phyloP scores from a whole-genome alignment of 2,329 filamentous ascomycete genomes.

The Colletotrichum sp. region DNA sequence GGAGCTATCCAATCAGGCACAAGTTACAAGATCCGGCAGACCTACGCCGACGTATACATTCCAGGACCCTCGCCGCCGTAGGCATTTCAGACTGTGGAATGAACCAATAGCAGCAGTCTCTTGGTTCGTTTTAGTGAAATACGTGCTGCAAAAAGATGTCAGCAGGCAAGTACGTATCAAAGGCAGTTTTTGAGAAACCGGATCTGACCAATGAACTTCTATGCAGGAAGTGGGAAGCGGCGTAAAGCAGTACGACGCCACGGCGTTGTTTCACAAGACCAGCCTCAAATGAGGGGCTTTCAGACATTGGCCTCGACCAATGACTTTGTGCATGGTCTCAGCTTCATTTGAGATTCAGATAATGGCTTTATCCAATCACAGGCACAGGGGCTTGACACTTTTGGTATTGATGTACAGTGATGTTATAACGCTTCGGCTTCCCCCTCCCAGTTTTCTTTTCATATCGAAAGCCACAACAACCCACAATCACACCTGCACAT shows the following conservation, averaged over 20 bases:
- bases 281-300: not conserved
- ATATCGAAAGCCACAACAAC: no score
- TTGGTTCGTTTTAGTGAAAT: not conserved
- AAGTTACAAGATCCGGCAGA: not conserved
- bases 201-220: not conserved
- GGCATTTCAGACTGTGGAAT: not conserved
- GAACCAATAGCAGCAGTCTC: not conserved
- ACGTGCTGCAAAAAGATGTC: no score
- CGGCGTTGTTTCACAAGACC: fast-evolving
- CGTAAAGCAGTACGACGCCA: no score
- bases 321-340: not conserved
- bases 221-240: no score
- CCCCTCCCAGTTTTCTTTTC: not conserved
- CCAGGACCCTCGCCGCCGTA: no score
- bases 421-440: not conserved
- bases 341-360: not conserved
- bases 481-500: no score
- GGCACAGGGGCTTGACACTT: no score
- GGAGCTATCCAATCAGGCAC: not conserved
- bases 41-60: not conserved
- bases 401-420: no score
- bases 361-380: not conserved
- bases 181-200: fast-evolving
- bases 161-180: not conserved
- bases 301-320: no score